Percentiles rank a stretch among this genome's conserved stretches.
These are phyloP conservation scores for Lanmaoa pseudosensibilis DNA, from an alignment of 768 basidiomycete genomes.

Conservation along the genomic window DNA sequence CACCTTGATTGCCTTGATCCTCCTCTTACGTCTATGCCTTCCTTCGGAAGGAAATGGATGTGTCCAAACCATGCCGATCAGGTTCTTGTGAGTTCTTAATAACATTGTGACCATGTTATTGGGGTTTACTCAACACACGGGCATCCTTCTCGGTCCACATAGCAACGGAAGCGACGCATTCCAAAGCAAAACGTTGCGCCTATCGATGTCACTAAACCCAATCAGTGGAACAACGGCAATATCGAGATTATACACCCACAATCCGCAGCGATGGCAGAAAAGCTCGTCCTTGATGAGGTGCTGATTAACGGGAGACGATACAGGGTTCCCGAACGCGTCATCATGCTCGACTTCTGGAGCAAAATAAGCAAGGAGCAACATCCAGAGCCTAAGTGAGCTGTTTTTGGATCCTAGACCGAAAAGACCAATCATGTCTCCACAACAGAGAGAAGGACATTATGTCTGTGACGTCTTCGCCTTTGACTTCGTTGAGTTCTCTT, in stretches of 20 bases:
- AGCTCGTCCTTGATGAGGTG: slow-evolving; percentile 74
- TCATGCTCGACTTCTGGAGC: slow-evolving; percentile 95
- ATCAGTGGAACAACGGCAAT: slow-evolving; percentile 87
- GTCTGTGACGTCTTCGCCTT: slow-evolving; percentile 66
- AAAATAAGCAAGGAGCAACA: slow-evolving; percentile 57
- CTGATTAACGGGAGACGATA: slow-evolving; percentile 88
- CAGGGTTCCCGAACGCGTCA: slow-evolving; percentile 87
- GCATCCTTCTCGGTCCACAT: slow-evolving; percentile 14
- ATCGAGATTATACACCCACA: slow-evolving; percentile 82
- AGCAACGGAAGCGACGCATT: slow-evolving; percentile 81
- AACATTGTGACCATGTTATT: background rate
- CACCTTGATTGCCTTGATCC: slow-evolving; percentile 96
- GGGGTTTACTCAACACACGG: background rate
- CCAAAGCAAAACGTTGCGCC: slow-evolving; percentile 67
- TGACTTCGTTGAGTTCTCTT: slow-evolving; percentile 72
- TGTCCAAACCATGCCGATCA: slow-evolving; percentile 97
- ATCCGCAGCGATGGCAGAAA: slow-evolving; percentile 43
- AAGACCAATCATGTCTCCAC: background rate
- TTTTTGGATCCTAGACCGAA: background rate
- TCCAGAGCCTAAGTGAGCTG: slow-evolving; percentile 43
- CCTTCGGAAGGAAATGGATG: slow-evolving; percentile 95
- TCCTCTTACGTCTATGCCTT: slow-evolving; percentile 82
- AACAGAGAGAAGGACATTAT: slow-evolving; percentile 29
- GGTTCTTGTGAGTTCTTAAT: slow-evolving; percentile 58
- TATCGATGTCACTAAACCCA: slow-evolving; percentile 73